These are phyloP conservation scores for Ricinus communis DNA, from an alignment of 345 rosid species.

Conservation along the genomic window DNA sequence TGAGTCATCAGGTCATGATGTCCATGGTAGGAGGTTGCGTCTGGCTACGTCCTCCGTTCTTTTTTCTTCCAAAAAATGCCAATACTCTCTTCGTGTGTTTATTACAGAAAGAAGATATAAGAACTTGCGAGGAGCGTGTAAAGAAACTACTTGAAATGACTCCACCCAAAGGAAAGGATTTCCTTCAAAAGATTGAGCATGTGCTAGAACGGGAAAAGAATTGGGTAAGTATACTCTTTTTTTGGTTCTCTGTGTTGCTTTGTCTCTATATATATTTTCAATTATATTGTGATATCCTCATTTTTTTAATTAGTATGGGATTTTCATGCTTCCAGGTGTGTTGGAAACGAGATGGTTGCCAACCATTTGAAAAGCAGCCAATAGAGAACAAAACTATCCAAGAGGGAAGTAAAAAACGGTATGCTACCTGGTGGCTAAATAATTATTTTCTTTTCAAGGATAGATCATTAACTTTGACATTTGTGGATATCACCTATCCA, in stretches of 20 bases:
- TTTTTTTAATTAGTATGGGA: constrained; percentile 15
- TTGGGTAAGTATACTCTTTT: constrained; percentile 57
- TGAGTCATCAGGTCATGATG: background rate
- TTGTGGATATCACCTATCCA: no score
- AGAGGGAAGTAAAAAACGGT: constrained; percentile 80
- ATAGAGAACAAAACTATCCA: constrained; percentile 57
- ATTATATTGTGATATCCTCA: constrained; percentile 3
- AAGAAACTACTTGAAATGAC: constrained; percentile 86
- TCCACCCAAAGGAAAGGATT: constrained; percentile 91
- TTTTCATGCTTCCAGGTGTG: constrained; percentile 55
- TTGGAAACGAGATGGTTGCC: constrained; percentile 99
- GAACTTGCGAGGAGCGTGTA: constrained; percentile 79
- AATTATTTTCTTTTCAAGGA: background rate
- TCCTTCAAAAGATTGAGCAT: constrained; percentile 81
- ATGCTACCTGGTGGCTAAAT: constrained; percentile 16
- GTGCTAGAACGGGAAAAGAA: constrained; percentile 91
- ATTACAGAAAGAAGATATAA: constrained; percentile 86
- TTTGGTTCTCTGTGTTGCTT: constrained; percentile 11
- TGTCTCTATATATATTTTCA: background rate
- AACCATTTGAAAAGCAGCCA: constrained; percentile 89
- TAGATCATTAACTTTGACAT: background rate
- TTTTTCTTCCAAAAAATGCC: background rate
- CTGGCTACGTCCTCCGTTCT: background rate
- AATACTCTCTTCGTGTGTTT: background rate
- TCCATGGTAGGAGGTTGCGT: background rate